These are phyloP conservation scores for Lactifluus rugatus DNA, from an alignment of 768 basidiomycete species.

Conservation along the genomic window DNA sequence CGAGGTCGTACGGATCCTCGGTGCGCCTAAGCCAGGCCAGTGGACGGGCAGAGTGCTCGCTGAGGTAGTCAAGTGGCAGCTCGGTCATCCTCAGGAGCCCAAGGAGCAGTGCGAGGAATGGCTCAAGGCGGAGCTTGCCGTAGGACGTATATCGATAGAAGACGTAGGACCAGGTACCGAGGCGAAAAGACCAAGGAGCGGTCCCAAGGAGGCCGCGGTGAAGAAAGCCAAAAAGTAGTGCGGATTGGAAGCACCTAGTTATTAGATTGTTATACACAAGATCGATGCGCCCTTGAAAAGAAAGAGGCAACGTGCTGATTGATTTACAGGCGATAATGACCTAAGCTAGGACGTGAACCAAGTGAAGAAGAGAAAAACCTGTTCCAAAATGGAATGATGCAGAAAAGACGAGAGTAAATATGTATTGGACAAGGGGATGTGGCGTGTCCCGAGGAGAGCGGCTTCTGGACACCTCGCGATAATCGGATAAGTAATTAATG, in stretches of 20 bases:
- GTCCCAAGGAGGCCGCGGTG: not conserved
- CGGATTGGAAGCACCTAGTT: not conserved
- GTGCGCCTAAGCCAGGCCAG: constrained; percentile 48
- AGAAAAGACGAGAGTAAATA: not conserved
- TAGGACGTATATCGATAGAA: constrained; percentile 35
- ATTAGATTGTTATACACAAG: not conserved
- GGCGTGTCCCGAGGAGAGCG: not conserved
- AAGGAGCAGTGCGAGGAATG: constrained; percentile 62
- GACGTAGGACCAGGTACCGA: constrained; percentile 13
- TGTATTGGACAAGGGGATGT: too few relatives aligned
- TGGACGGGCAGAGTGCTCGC: constrained; percentile 58
- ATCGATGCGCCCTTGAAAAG: too few relatives aligned
- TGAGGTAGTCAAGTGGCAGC: constrained; percentile 77
- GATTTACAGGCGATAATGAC: too few relatives aligned
- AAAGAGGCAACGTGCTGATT: too few relatives aligned
- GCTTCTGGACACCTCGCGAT: not conserved
- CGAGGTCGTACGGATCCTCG: constrained; percentile 47
- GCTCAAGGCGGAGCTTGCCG: constrained; percentile 46
- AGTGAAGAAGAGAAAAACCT: not conserved
- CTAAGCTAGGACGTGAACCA: too few relatives aligned
- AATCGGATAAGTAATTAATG: not conserved
- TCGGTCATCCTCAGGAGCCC: constrained; percentile 59
- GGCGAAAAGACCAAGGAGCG: constrained; percentile 14
- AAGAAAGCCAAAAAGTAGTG: constrained; percentile 14
- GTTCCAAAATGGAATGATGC: not conserved